phyloP scores from a whole-genome alignment of 1,284 basidiomycete genomes.

The Taiwanofungus camphoratus region DNA sequence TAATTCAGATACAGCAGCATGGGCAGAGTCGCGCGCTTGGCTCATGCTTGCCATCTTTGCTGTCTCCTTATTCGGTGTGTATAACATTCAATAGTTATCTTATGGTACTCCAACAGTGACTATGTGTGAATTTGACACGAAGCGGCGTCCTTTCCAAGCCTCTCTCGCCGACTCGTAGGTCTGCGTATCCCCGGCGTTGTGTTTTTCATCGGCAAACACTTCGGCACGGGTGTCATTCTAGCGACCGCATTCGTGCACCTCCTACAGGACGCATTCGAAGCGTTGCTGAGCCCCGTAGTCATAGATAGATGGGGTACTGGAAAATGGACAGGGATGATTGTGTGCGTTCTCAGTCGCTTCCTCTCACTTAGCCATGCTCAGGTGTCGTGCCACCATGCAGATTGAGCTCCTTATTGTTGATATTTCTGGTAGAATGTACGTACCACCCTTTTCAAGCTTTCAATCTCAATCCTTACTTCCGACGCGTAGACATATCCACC shows the following conservation, averaged over 20 bases:
- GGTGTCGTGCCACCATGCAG: slow-evolving; percentile 29
- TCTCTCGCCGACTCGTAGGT: slow-evolving; percentile 48
- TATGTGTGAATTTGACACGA: not conserved
- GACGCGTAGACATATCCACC: slow-evolving; percentile 55
- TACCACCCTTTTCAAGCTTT: slow-evolving; percentile 5
- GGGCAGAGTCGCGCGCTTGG: slow-evolving; percentile 14
- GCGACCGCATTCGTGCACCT: slow-evolving; percentile 77
- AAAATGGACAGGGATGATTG: slow-evolving; percentile 60
- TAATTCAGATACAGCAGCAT: too few relatives aligned
- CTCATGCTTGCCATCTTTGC: slow-evolving; percentile 30
- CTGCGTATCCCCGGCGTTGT: slow-evolving; percentile 57
- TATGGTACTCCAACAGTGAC: not conserved
- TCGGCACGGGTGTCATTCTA: slow-evolving; percentile 76
- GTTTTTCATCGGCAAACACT: slow-evolving; percentile 79
- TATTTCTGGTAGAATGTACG: slow-evolving; percentile 76
- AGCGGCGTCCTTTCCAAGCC: slow-evolving; percentile 66
- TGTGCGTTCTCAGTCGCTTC: slow-evolving; percentile 41
- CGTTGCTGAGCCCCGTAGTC: slow-evolving; percentile 44
- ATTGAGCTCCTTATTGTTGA: slow-evolving; percentile 54
- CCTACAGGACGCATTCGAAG: slow-evolving; percentile 67
- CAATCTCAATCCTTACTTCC: slow-evolving; percentile 2
- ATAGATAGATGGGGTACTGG: slow-evolving; percentile 41
- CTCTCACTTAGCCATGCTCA: not conserved
- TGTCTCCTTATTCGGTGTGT: slow-evolving; percentile 33
- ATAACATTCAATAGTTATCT: not conserved